Percentiles rank a stretch among this genome's conserved stretches.
Evolutionary conservation across 2,329 filamentous ascomycete genomes (phyloP).

Genomic region (Massarina eburnea): DNA sequence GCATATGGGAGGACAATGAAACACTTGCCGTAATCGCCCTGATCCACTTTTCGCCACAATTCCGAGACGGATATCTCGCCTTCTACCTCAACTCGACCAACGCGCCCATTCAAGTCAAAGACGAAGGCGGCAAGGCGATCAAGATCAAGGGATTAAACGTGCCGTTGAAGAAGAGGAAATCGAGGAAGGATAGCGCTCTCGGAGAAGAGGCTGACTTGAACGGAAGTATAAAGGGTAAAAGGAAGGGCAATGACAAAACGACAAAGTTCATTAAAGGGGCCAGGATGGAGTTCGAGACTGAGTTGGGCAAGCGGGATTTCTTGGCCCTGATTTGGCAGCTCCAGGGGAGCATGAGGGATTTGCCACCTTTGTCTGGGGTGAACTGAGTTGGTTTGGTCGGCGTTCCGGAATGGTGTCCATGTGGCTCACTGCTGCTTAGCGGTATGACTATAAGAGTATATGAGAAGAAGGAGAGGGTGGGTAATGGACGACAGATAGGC

Average conservation of each 20-base stretch:
- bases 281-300: conserved; percentile 48
- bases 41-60: conserved; percentile 48
- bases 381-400: conserved; percentile 16
- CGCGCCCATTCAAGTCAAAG: conserved; percentile 44
- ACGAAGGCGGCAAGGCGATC: conserved; percentile 42
- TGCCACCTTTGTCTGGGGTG: conserved; percentile 42
- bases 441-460: no score
- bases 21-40: conserved; percentile 47
- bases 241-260: conserved; percentile 25
- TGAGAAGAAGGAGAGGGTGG: no score
- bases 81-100: conserved; percentile 48
- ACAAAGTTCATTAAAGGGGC: conserved; percentile 46
- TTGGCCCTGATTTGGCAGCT: conserved; percentile 41
- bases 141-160: conserved; percentile 49
- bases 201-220: conserved; percentile 12
- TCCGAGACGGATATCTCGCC: conserved; percentile 47
- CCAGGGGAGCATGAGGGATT: conserved; percentile 40
- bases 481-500: no score
- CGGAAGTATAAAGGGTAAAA: conserved; percentile 6
- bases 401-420: no score
- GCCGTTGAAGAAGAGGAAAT: conserved; percentile 22
- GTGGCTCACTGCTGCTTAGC: no score
- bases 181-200: conserved; percentile 25
- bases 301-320: conserved; percentile 46
- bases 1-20: conserved; percentile 50